Evolutionary conservation across 129 eudicot genomes (phyloP).

Genomic region (Sambucus nigra): DNA sequence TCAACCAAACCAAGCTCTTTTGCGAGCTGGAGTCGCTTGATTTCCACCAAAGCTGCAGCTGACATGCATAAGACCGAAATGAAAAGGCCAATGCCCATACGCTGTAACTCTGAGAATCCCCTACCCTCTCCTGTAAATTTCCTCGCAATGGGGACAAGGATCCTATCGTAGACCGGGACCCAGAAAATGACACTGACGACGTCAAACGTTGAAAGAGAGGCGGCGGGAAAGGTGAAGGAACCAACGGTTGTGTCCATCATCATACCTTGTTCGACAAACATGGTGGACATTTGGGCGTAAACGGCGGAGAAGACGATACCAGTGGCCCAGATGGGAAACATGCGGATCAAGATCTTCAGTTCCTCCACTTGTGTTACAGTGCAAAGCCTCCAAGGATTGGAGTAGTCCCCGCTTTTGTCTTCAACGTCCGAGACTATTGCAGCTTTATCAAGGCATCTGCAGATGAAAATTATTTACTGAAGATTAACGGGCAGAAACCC

Average conservation of each 20-base stretch:
- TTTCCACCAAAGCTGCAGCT: slow-evolving; percentile 86
- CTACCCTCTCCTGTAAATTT: slow-evolving; percentile 55
- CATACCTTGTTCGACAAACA: slow-evolving; percentile 85
- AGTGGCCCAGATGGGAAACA: slow-evolving; percentile 93
- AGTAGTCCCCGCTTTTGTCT: slow-evolving; percentile 29
- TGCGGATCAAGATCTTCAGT: slow-evolving; percentile 67
- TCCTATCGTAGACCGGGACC: slow-evolving; percentile 67
- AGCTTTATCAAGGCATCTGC: slow-evolving; percentile 84
- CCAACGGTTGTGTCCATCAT: slow-evolving; percentile 67
- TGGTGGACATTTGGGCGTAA: slow-evolving; percentile 77
- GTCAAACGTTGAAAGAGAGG: slow-evolving; percentile 63
- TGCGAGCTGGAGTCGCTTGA: slow-evolving; percentile 46
- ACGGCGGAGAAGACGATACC: slow-evolving; percentile 71
- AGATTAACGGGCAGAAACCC: too few species aligned
- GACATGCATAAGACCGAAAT: slow-evolving; percentile 71
- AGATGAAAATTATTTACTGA: not conserved
- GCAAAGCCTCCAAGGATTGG: slow-evolving; percentile 71
- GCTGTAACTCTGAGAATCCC: slow-evolving; percentile 66
- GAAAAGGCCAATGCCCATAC: slow-evolving; percentile 89
- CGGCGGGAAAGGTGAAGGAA: slow-evolving; percentile 69
- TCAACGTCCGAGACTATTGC: slow-evolving; percentile 46
- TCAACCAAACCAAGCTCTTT: slow-evolving; percentile 41
- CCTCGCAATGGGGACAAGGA: slow-evolving; percentile 71
- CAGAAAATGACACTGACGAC: slow-evolving; percentile 67
- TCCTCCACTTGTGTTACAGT: slow-evolving; percentile 90